A percentile compares a stretch with the other conserved stretches of the same genome.
phyloP scores from a whole-genome alignment of 1,284 basidiomycete species.

The Cryptococcus wingfieldii region DNA sequence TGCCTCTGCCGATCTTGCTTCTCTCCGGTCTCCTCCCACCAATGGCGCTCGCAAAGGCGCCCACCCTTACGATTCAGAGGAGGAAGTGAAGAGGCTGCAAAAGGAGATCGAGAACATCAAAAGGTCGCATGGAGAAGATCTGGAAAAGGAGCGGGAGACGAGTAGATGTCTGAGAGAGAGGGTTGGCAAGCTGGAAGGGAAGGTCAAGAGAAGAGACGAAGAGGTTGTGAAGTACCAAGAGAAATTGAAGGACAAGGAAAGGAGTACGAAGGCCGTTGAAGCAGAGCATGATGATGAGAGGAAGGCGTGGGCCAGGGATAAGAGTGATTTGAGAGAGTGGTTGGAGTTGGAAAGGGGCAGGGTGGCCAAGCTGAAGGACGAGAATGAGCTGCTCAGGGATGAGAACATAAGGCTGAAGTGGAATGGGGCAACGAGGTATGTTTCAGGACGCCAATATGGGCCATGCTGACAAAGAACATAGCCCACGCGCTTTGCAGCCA shows the following conservation, averaged over 20 bases:
- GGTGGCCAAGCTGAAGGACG: not conserved
- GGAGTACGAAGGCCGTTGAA: not conserved
- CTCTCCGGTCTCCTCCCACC: not conserved
- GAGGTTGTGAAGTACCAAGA: not conserved
- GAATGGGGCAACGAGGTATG: constrained; percentile 3
- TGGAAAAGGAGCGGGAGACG: constrained; percentile 20
- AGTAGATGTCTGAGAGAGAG: constrained; percentile 20
- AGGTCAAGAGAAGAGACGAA: constrained; percentile 2
- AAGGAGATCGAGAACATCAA: not conserved
- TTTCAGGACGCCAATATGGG: not conserved
- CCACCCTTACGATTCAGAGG: not conserved
- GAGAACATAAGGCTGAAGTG: not conserved
- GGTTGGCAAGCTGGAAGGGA: constrained; percentile 11
- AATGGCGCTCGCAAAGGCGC: not conserved
- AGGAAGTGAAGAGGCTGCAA: constrained; percentile 1
- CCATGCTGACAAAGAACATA: not conserved
- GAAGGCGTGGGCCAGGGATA: not conserved
- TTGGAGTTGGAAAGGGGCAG: not conserved
- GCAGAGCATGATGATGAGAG: not conserved
- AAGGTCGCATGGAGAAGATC: constrained; percentile 2
- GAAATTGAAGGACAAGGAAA: not conserved
- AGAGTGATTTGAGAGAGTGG: constrained; percentile 5
- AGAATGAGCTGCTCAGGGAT: not conserved
- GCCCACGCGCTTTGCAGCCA: constrained; percentile 16
- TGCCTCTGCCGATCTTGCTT: not conserved